Evolutionary conservation across 371 early-diverging fungal genomes (phyloP).

Genomic region (Mucor indicus): DNA sequence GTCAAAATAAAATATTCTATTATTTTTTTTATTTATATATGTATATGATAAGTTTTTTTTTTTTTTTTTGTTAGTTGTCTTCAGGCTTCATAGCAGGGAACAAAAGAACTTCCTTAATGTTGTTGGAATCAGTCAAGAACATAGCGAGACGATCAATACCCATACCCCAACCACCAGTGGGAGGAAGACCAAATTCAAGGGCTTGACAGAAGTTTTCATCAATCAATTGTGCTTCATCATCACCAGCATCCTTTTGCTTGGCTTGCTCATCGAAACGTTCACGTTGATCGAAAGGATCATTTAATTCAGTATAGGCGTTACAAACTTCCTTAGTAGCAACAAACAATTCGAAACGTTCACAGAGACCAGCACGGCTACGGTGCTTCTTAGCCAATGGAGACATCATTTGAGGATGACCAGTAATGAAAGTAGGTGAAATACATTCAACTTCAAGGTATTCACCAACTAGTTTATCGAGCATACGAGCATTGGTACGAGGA

Average conservation of each 20-base stretch:
- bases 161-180: constrained; percentile 98
- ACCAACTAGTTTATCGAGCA: constrained; percentile 99
- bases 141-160: constrained; percentile 99
- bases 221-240: constrained; percentile 98
- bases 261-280: constrained; percentile 98
- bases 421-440: constrained; percentile 97
- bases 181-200: constrained; percentile 98
- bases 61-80: constrained; percentile 36
- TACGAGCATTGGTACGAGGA: constrained; percentile 94
- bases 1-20: not conserved
- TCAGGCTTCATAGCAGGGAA: constrained; percentile 95
- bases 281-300: constrained; percentile 98
- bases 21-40: no score
- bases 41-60: not conserved
- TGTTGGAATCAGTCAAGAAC: constrained; percentile 99
- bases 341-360: constrained; percentile 99
- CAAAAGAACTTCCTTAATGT: constrained; percentile 68
- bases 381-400: constrained; percentile 99
- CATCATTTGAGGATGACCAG: constrained; percentile 98
- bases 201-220: constrained; percentile 98
- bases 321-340: constrained; percentile 99
- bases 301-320: constrained; percentile 99
- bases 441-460: constrained; percentile 96
- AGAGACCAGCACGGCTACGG: constrained; percentile 87
- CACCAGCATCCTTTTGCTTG: constrained; percentile 96